A percentile compares a stretch with the other conserved stretches of the same genome.
These are phyloP conservation scores for Aspergillus pseudotamarii DNA, from an alignment of 2,329 filamentous ascomycete genomes.

Conservation along the genomic window DNA sequence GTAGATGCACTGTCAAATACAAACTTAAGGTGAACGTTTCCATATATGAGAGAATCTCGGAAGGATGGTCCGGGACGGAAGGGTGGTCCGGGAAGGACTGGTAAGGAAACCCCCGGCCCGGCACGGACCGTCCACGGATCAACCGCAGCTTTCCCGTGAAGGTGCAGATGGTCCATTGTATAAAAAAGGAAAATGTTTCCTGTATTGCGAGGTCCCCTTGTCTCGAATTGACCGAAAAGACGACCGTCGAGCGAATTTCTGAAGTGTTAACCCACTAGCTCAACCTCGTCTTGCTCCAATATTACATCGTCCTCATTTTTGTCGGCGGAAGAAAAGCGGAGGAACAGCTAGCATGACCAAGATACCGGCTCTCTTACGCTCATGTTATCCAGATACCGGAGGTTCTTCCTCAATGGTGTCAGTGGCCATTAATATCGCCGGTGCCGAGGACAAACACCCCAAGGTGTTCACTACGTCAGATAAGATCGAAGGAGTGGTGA, in stretches of 20 bases:
- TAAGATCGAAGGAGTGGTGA: not conserved
- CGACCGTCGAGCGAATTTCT: no score
- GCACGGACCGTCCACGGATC: not conserved
- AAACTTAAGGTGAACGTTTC: not conserved
- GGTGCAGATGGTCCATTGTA: no score
- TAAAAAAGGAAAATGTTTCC: not conserved
- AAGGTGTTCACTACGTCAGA: not conserved
- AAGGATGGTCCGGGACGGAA: not conserved
- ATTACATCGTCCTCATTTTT: not conserved
- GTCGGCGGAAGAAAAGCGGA: not conserved
- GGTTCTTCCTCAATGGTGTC: not conserved
- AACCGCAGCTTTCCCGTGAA: not conserved
- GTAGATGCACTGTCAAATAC: not conserved
- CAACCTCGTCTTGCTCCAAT: not conserved
- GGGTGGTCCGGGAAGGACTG: not conserved
- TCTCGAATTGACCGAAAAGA: no score
- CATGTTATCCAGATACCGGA: not conserved
- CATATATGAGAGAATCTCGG: not conserved
- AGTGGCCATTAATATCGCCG: not conserved
- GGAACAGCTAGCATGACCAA: not conserved
- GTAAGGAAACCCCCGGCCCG: not conserved
- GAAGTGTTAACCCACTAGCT: fast-evolving
- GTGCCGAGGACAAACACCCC: not conserved
- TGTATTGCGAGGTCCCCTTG: not conserved
- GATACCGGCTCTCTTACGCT: not conserved